Conservation (phyloP, 2,329 filamentous ascomycete species). For the Hymenotorrendiella dingleyae region DNA sequence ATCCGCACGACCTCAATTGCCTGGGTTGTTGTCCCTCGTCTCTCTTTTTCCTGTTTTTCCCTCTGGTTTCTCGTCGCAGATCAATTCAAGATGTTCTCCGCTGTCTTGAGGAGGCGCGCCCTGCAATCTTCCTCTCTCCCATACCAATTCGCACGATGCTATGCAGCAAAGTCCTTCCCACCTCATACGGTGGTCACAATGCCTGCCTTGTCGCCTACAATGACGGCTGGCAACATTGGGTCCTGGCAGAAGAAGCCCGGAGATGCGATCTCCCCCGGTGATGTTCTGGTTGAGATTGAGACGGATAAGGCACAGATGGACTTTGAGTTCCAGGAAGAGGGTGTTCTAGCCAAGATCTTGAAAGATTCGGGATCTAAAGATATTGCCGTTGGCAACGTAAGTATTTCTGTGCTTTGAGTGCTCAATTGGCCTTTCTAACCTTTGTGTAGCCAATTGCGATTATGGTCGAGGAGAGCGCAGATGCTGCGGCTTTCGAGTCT, state of each 20-base stretch:
- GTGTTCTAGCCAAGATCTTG: conserved; percentile 88
- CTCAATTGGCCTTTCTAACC: conserved; percentile 20
- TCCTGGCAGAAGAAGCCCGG: conserved; percentile 97
- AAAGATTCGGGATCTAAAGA: conserved; percentile 94
- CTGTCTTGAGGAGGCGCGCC: conserved; percentile 57
- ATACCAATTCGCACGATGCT: conserved; percentile 53
- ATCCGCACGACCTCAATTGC: conserved; percentile 23
- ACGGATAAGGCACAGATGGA: conserved; percentile 99
- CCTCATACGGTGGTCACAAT: conserved; percentile 94
- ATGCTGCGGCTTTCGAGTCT: conserved; percentile 80
- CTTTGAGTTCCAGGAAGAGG: conserved; percentile 99
- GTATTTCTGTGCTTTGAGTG: conserved; percentile 35
- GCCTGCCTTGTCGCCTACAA: conserved; percentile 96
- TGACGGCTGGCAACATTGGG: conserved; percentile 95
- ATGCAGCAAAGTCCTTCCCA: conserved; percentile 70
- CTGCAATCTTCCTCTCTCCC: conserved; percentile 45
- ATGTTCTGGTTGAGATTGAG: conserved; percentile 96
- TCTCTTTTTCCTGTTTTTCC: background rate
- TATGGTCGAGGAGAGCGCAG: conserved; percentile 84
- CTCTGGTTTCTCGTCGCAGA: conserved; percentile 9
- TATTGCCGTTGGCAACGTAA: conserved; percentile 86
- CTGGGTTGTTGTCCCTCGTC: conserved; percentile 19
- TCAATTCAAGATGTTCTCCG: conserved; percentile 51
- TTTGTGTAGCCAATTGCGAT: conserved; percentile 81
- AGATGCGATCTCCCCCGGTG: conserved; percentile 79